Conservation (phyloP, 139 green algal species). For the Chlorella sp. region DNA sequence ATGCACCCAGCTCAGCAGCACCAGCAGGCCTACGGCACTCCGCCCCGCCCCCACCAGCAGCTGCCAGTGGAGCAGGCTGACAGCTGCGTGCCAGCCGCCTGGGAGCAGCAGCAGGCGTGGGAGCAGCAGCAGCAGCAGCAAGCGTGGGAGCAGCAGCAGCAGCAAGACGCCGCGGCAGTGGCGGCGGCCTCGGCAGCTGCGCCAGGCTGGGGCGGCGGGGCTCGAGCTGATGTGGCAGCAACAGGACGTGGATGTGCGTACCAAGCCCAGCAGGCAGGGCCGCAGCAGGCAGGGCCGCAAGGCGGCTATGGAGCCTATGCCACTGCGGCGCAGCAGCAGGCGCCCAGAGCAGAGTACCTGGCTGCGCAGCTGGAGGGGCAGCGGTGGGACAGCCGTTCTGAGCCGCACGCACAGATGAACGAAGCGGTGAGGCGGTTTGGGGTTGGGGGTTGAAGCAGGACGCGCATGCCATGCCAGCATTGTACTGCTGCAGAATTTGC, state of each 20-base stretch:
- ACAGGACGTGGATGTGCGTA: background rate
- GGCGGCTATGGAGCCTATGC: background rate
- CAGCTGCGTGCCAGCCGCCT: background rate
- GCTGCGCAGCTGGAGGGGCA: background rate
- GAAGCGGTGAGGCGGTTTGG: background rate
- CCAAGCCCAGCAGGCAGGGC: background rate
- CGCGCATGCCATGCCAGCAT: too few species aligned
- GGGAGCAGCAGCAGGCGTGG: constrained; percentile 1
- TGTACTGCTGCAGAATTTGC: too few species aligned
- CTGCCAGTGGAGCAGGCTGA: background rate
- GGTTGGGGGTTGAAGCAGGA: too few species aligned
- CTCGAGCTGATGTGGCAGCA: too few species aligned
- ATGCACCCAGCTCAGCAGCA: background rate
- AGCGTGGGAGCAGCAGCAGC: background rate
- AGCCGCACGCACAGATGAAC: background rate
- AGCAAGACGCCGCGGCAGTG: background rate
- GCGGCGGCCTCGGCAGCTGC: too few species aligned
- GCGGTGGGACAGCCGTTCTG: background rate
- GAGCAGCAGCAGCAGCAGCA: background rate
- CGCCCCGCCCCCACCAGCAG: background rate
- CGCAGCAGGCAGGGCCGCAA: background rate
- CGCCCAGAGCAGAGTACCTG: background rate
- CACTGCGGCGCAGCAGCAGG: background rate
- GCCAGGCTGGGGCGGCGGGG: too few species aligned
- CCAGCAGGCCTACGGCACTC: background rate